Conservation (phyloP, 208 protist species). For the Crithidia expoeki region DNA sequence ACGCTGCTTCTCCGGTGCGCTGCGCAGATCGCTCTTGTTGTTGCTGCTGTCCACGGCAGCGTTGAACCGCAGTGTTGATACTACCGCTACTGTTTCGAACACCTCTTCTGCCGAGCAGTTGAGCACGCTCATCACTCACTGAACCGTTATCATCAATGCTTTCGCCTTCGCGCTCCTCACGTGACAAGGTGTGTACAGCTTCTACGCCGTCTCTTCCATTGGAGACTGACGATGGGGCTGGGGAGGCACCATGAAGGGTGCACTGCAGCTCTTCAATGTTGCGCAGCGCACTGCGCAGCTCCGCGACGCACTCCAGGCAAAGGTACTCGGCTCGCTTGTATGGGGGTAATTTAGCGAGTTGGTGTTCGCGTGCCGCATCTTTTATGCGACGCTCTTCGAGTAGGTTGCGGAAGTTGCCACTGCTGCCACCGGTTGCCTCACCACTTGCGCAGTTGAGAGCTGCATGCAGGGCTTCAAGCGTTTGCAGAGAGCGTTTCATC, state of each 20-base stretch:
- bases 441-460: conserved; percentile 3
- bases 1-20: conserved; percentile 5
- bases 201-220: background rate
- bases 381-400: conserved; percentile 13
- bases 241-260: background rate
- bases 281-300: conserved; percentile 42
- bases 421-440: background rate
- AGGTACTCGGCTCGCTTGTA: conserved; percentile 64
- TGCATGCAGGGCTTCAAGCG: conserved; percentile 22
- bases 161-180: conserved; percentile 10
- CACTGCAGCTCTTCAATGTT: conserved; percentile 29
- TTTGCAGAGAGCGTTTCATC: conserved; percentile 28
- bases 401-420: background rate
- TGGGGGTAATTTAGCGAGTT: conserved; percentile 37
- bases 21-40: background rate
- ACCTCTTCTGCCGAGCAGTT: conserved; percentile 3
- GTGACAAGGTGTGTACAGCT: background rate
- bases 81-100: background rate
- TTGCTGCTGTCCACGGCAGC: background rate
- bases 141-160: background rate
- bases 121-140: conserved; percentile 1
- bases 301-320: conserved; percentile 50
- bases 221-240: background rate
- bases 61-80: too few species aligned
- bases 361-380: conserved; percentile 21